Evolutionary conservation across 2,329 filamentous ascomycete genomes (phyloP), one percentile per base, ranked within the genome.

Genomic region (Esteya vermicola): DNA sequence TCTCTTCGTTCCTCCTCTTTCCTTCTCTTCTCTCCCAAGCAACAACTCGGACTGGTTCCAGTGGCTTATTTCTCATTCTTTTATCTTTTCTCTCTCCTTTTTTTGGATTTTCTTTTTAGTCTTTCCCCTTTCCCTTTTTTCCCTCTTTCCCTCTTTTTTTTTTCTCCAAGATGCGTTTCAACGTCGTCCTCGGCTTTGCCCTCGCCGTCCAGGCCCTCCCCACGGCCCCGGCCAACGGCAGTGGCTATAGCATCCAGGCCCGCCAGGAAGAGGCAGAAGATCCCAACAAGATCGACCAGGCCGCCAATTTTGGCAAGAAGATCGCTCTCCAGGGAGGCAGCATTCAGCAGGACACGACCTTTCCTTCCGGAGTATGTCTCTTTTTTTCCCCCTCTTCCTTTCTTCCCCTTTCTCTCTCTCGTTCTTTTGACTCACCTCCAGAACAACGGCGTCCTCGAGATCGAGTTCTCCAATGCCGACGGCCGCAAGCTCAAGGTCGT

Each of bases 391-490:
- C n/a, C n/a, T n/a, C n/a, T n/a, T n/a, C n/a, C n/a, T n/a, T n/a
- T n/a, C n/a, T n/a, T n/a, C n/a, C n/a, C n/a, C n/a, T n/a, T n/a
- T n/a, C n/a, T n/a, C n/a, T n/a, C n/a, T n/a, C n/a, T n/a, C n/a
- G n/a, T n/a, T 7, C 10, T 18, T 12, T 21, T 23, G n/a, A 16
- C 20, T 18, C 22, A 19, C 14, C 10, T 35, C 19, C 31, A 34
- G 38, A 26, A 16, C 51, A 55, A 54, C 37, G 59, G 58, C n/a
- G 41, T 44, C 14, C 51, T 64, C 38, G 61, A 63, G 40, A 49
- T 61, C 42, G 60, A 64, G 47, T 59, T 63, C 48, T 51, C 59
- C 41, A 58, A 58, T 43, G 33, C 50, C 2, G 47, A 50, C 7
- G 56, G 47, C 30, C 51, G 54, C n/a, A 52, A 47, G n/a, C 49